Percentiles rank a stretch among this genome's conserved stretches.
Conservation (phyloP, 257 asterid genomes). For the Primulina eburnea region DNA sequence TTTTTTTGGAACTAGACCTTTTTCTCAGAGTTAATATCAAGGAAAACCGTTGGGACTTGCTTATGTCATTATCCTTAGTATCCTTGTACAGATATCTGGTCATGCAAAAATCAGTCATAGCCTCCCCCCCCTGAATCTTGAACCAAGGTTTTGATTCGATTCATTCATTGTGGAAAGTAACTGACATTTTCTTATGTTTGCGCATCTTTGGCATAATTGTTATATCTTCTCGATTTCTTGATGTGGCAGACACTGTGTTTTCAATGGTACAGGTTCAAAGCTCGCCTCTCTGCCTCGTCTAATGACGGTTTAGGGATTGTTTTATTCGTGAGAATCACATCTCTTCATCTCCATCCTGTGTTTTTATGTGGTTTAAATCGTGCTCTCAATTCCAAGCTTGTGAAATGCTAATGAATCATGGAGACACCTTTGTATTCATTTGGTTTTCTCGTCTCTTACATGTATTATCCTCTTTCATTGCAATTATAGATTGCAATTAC, state of each 20-base stretch:
- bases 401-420: not conserved
- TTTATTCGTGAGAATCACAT: not conserved
- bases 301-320: slow-evolving; percentile 25
- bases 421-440: not conserved
- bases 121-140: slow-evolving; percentile 5
- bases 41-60: slow-evolving; percentile 6
- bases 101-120: not conserved
- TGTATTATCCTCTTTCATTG: not conserved
- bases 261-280: slow-evolving; percentile 64
- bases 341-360: not conserved
- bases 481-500: not conserved
- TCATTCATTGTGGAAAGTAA: slow-evolving; percentile 18
- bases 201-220: not conserved
- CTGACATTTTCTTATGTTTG: no score
- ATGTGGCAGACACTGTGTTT: slow-evolving; percentile 13
- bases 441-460: not conserved
- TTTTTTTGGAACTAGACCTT: slow-evolving; percentile 8
- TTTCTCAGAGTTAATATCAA: not conserved
- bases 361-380: not conserved
- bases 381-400: not conserved
- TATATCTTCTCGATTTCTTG: not conserved
- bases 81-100: slow-evolving; percentile 31
- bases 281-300: slow-evolving; percentile 59
- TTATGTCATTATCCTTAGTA: slow-evolving; percentile 10
- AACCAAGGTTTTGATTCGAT: slow-evolving; percentile 12